Evolutionary conservation across 2,329 filamentous ascomycete genomes (phyloP).

Genomic region (Passalora sequoiae): DNA sequence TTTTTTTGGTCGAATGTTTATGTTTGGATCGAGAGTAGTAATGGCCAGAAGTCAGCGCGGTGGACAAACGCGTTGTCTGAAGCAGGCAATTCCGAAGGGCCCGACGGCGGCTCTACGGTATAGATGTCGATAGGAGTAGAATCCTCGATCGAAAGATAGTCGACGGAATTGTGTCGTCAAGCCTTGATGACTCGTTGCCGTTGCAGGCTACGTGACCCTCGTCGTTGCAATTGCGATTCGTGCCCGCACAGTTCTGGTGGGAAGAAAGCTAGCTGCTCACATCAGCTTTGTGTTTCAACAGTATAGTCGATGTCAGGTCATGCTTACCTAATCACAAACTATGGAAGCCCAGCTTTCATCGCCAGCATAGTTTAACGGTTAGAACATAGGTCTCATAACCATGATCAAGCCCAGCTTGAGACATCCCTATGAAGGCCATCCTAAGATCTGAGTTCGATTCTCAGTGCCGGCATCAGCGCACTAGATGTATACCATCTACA

Average conservation of each 20-base stretch:
- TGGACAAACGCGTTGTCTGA: neutral
- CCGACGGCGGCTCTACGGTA: too few relatives aligned
- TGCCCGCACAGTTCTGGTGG: too few relatives aligned
- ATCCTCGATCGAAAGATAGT: too few relatives aligned
- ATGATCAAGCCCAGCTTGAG: conserved; percentile 1
- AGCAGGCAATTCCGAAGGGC: neutral
- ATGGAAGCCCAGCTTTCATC: neutral
- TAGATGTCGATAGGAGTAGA: too few relatives aligned
- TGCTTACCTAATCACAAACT: too few relatives aligned
- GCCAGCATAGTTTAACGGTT: conserved; percentile 4
- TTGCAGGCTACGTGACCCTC: too few relatives aligned
- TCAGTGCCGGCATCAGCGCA: neutral
- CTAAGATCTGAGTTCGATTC: conserved; percentile 5
- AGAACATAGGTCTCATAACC: conserved; percentile 3
- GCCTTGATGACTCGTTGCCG: too few relatives aligned
- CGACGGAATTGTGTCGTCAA: too few relatives aligned
- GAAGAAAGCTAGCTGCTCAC: too few relatives aligned
- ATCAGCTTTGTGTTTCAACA: too few relatives aligned
- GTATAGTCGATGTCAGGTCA: too few relatives aligned
- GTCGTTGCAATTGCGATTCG: too few relatives aligned
- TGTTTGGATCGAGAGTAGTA: neutral
- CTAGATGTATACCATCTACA: neutral
- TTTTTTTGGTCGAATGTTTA: neutral
- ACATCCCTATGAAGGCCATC: conserved; percentile 3
- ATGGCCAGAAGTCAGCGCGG: conserved; percentile 7